A percentile compares a stretch with the other conserved stretches of the same genome.
phyloP scores from a whole-genome alignment of 139 green algal species.

The Coelastrella sp. region DNA sequence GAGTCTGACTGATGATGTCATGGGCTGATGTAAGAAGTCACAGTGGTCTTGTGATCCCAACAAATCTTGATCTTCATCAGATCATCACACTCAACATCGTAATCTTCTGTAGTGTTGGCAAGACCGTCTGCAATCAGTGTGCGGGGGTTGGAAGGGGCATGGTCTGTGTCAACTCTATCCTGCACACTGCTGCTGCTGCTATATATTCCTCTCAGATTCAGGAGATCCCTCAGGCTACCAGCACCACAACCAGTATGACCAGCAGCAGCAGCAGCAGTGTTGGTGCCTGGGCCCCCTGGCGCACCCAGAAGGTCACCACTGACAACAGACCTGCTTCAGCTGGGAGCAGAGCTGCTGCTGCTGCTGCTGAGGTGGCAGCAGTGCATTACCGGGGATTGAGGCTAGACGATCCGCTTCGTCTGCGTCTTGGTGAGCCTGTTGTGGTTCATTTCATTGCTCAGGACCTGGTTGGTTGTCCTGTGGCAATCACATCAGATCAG shows the following conservation, averaged over 20 bases:
- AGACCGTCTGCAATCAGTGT: not conserved
- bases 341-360: not conserved
- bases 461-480: not conserved
- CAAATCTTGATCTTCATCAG: not conserved
- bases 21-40: not conserved
- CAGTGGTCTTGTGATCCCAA: not conserved
- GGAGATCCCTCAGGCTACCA: not conserved
- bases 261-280: not conserved
- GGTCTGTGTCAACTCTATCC: not conserved
- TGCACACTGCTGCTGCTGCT: not conserved
- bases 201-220: not conserved
- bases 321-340: not conserved
- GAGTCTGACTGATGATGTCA: not conserved
- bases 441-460: conserved; percentile 7
- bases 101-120: no score
- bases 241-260: not conserved
- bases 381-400: not conserved
- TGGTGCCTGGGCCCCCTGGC: conserved; percentile 12
- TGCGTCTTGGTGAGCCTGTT: not conserved
- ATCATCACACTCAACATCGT: not conserved
- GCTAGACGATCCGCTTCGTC: not conserved
- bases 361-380: not conserved
- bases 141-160: not conserved
- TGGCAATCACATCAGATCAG: not conserved
- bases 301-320: not conserved